Evolutionary conservation across 2,329 filamentous ascomycete genomes (phyloP), one percentile per base, ranked within the genome.

Genomic region (Thielaviopsis musarum): DNA sequence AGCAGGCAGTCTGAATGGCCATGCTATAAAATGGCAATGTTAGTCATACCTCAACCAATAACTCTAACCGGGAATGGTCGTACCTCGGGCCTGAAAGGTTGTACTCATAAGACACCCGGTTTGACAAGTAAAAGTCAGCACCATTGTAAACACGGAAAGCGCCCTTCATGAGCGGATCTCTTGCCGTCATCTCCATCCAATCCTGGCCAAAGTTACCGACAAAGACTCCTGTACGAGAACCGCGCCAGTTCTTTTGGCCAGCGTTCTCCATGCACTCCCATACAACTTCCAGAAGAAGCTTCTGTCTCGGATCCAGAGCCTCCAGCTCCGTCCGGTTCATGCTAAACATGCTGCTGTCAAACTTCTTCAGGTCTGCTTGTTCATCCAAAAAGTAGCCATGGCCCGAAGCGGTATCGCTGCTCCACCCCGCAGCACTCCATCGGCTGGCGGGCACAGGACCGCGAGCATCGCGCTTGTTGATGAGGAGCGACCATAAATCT

Each of bases 401-500:
- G 24, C 24, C 19, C 19, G 56, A 30, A 3, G 34, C 41, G 22
- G 41, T 30, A 24, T 41, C 26, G 56, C 51, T 48, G 41, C 41
- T 34, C 1, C 69, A 69, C 3, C 69, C 67, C 22, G 63, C 64
- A 1, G 69, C 65, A 56, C 73, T 48, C 41, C 41, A 48, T n/a
- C 41, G 41, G 17, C 74, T 67, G 26, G 75, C 74, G 5, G 51
- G 51, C 1, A 75, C 69, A 10, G 70, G 68, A 2, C 69, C 67
- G 66, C 70, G 76, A 6, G 72, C 74, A 12, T 69, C 70, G 19
- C 73, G 69, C 13, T 69, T 70, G 1, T 72, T 66, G 2, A 71
- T 70, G 54, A 73, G 66, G 34, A 76, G 67, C 21, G 73, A 71
- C 74, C 74, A 77, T 59, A 77, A 73, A 62, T 75, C 72, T 7